phyloP scores from a whole-genome alignment of 257 asterid genomes.

The Striga asiatica region DNA sequence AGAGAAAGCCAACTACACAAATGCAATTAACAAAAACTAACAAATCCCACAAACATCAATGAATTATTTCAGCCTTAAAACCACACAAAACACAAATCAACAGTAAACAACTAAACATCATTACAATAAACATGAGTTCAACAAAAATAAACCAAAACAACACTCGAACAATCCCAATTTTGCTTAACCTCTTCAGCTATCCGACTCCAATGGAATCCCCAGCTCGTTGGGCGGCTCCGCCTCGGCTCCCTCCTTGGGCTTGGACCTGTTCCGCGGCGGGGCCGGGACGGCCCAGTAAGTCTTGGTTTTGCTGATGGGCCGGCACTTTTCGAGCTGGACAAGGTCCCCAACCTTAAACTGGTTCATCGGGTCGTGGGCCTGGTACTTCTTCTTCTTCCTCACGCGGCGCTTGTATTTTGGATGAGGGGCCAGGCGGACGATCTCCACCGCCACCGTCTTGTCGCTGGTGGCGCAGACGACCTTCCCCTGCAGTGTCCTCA shows the following conservation, averaged over 20 bases:
- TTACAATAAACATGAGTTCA: slow-evolving; percentile 9
- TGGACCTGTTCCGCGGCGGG: slow-evolving; percentile 22
- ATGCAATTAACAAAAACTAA: neutral
- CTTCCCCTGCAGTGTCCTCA: no score
- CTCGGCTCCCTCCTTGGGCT: slow-evolving; percentile 15
- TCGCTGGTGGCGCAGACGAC: no score
- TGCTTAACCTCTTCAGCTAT: slow-evolving; percentile 10
- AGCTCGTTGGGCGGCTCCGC: slow-evolving; percentile 22
- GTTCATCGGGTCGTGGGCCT: slow-evolving; percentile 45
- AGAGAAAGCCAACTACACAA: neutral
- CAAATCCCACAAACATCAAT: no score
- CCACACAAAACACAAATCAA: no score
- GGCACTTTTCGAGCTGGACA: no score
- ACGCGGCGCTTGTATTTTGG: slow-evolving; percentile 95
- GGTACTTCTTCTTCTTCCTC: slow-evolving; percentile 87
- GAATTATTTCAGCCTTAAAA: no score
- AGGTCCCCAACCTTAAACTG: no score
- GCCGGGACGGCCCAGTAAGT: slow-evolving; percentile 18
- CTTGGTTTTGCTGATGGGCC: neutral
- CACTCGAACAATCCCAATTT: no score
- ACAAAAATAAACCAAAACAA: neutral
- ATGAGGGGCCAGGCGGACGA: slow-evolving; percentile 75
- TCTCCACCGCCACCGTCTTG: slow-evolving; percentile 48
- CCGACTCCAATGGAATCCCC: slow-evolving; percentile 46
- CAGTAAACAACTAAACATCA: neutral